Evolutionary conservation across 371 early-diverging fungal genomes (phyloP).

Genomic region (Mucor mucedo): DNA sequence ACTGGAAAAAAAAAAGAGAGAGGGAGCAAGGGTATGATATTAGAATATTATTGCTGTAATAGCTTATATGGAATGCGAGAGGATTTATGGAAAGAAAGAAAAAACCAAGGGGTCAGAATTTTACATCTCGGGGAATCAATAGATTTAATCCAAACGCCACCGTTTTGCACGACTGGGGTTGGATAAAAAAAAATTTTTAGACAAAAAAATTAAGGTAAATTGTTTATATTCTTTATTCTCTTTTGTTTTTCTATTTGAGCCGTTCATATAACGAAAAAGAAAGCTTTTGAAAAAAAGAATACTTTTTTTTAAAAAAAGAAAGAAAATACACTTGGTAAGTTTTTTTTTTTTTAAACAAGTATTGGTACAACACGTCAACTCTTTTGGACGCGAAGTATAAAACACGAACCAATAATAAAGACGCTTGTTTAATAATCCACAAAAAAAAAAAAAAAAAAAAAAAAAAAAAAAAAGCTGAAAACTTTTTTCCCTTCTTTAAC

Average conservation of each 20-base stretch:
- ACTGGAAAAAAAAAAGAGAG: not conserved
- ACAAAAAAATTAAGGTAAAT: not conserved
- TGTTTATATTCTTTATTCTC: not conserved
- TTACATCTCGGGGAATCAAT: not conserved
- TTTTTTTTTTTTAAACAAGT: not conserved
- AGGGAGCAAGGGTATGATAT: not conserved
- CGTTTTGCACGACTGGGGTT: conserved; percentile 1
- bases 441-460: conserved; percentile 9
- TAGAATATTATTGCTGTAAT: no score
- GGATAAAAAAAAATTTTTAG: conserved; percentile 4
- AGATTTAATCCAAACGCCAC: conserved; percentile 2
- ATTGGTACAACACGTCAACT: conserved; percentile 23
- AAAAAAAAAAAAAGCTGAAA: conserved; percentile 3
- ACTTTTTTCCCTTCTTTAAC: conserved; percentile 8
- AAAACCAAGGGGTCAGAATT: not conserved
- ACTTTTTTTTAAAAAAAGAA: not conserved
- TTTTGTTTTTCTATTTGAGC: not conserved
- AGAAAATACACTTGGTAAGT: not conserved
- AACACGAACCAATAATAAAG: conserved; percentile 24
- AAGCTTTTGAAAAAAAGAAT: not conserved
- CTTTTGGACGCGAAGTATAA: conserved; percentile 17
- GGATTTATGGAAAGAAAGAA: not conserved
- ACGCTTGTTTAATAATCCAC: conserved; percentile 9
- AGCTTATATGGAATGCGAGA: no score
- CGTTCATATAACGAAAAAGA: no score